Conservation (phyloP, 2,329 filamentous ascomycete species). For the Botryosphaeria dothidea region DNA sequence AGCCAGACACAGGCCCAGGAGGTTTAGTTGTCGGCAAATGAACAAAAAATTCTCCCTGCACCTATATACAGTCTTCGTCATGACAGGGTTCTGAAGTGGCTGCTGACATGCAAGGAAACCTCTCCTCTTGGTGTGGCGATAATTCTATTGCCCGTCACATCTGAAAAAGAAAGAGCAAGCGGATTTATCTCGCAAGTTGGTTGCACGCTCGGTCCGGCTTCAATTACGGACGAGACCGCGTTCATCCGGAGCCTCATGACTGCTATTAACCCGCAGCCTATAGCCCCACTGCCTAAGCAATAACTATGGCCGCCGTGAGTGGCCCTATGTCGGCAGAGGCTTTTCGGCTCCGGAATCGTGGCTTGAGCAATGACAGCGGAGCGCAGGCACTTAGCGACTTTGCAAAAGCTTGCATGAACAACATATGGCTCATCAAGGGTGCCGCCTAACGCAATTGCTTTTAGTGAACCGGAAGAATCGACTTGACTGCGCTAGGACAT, state of each 20-base stretch:
- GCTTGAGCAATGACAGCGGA: neutral
- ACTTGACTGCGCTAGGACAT: neutral
- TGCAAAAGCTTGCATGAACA: neutral
- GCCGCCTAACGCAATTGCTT: neutral
- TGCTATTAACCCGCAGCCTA: neutral
- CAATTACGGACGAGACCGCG: neutral
- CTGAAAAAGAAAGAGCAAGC: neutral
- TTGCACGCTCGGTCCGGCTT: neutral
- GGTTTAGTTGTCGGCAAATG: constrained; percentile 2
- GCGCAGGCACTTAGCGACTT: neutral
- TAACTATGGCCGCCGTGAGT: neutral
- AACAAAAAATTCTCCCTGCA: neutral
- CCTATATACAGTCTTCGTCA: no score
- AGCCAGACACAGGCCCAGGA: neutral
- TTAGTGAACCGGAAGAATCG: neutral
- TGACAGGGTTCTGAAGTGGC: neutral
- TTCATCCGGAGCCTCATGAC: neutral
- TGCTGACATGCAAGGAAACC: neutral
- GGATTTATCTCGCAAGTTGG: neutral
- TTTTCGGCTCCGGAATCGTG: neutral
- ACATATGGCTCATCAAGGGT: neutral
- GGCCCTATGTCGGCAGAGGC: constrained; percentile 4
- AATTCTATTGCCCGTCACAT: neutral
- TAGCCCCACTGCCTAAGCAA: neutral
- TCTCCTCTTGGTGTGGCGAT: neutral